Conservation (phyloP, 495 filamentous ascomycete species). For the Amniculicola lignicola region DNA sequence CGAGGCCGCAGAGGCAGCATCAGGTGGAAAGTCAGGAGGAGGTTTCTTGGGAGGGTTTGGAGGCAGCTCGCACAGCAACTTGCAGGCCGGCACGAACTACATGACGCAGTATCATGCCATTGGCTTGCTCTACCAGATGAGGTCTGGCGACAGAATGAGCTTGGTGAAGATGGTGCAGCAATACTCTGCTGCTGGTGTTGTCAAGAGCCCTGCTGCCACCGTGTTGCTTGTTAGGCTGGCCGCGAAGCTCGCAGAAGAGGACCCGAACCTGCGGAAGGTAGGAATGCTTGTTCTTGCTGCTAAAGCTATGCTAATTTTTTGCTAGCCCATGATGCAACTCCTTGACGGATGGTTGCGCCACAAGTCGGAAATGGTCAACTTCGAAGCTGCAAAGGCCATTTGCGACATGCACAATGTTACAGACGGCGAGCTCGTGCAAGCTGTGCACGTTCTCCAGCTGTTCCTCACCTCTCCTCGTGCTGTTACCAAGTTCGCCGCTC, state of each 20-base stretch:
- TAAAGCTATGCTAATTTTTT: constrained; percentile 4
- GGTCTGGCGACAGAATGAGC: constrained; percentile 94
- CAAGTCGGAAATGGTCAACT: constrained; percentile 99
- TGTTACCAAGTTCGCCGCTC: constrained; percentile 96
- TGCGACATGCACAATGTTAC: constrained; percentile 90
- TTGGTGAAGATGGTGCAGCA: constrained; percentile 99
- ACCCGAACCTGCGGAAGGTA: constrained; percentile 71
- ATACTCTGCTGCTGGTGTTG: constrained; percentile 82
- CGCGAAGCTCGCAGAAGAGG: constrained; percentile 92
- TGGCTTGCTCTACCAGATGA: constrained; percentile 96
- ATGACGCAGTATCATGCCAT: constrained; percentile 99
- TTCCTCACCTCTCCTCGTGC: constrained; percentile 91
- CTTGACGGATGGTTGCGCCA: constrained; percentile 55
- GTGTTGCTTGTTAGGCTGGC: constrained; percentile 90
- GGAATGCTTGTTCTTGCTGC: constrained; percentile 41
- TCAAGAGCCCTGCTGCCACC: constrained; percentile 91
- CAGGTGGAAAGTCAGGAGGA: constrained; percentile 77
- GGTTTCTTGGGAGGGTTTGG: constrained; percentile 89
- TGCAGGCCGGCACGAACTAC: constrained; percentile 71
- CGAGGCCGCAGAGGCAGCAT: constrained; percentile 96
- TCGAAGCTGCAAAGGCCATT: constrained; percentile 97
- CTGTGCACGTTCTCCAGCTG: constrained; percentile 90
- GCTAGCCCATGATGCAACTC: constrained; percentile 34
- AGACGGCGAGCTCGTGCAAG: constrained; percentile 86
- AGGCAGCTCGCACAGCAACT: constrained; percentile 60